Percentiles rank a stretch among this genome's conserved stretches.
Conservation (phyloP, 495 filamentous ascomycete species). For the Penicillium arizonense region DNA sequence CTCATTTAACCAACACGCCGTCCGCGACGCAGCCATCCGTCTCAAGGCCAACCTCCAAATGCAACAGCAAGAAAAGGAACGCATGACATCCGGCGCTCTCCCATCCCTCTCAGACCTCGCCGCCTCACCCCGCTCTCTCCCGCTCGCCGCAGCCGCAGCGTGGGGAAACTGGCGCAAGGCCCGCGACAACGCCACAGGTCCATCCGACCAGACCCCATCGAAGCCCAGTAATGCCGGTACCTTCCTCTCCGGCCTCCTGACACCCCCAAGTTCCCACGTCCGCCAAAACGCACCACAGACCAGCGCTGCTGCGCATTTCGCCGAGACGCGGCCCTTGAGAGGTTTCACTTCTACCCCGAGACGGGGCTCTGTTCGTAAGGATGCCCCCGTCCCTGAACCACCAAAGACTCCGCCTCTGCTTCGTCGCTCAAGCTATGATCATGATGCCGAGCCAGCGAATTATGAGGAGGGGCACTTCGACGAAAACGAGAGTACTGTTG, state of each 20-base stretch:
- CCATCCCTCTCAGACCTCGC: constrained; percentile 61
- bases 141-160: constrained; percentile 77
- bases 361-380: constrained; percentile 31
- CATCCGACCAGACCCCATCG: constrained; percentile 61
- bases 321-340: constrained; percentile 39
- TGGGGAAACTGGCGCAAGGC: constrained; percentile 82
- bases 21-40: constrained; percentile 87
- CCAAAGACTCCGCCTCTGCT: constrained; percentile 71
- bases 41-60: constrained; percentile 94
- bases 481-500: constrained; percentile 42
- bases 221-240: constrained; percentile 50
- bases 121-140: constrained; percentile 75
- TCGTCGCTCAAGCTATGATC: constrained; percentile 65
- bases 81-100: constrained; percentile 54
- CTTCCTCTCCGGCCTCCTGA: constrained; percentile 76
- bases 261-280: constrained; percentile 70
- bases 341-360: constrained; percentile 29
- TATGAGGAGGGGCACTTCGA: constrained; percentile 38
- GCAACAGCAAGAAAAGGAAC: constrained; percentile 91
- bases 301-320: constrained; percentile 45
- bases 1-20: constrained; percentile 67
- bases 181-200: constrained; percentile 41
- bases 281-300: constrained; percentile 50
- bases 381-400: constrained; percentile 38
- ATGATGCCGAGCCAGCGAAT: constrained; percentile 58